phyloP scores from a whole-genome alignment of 1,139 yeast genomes.

The Chernovozyma aurita region DNA sequence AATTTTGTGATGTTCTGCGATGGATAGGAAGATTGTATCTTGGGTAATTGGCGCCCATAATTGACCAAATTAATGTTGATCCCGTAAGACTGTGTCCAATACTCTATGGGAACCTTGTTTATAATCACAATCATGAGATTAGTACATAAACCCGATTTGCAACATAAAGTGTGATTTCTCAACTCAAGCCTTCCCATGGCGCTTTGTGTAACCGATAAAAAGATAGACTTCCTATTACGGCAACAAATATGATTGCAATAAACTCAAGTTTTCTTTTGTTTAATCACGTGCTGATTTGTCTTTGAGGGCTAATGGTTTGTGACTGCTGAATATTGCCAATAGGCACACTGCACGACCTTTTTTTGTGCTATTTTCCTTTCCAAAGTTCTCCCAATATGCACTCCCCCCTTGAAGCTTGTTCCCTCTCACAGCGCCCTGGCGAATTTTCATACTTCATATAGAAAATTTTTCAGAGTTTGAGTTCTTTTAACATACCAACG shows the following conservation, averaged over 20 bases:
- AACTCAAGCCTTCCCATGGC: too few relatives aligned
- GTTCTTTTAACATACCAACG: conserved; percentile 12
- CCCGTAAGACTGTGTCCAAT: too few relatives aligned
- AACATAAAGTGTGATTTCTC: too few relatives aligned
- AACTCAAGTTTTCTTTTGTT: too few relatives aligned
- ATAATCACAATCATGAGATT: too few relatives aligned
- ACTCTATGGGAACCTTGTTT: too few relatives aligned
- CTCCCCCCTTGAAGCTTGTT: background rate
- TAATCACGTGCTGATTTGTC: background rate
- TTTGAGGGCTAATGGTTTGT: background rate
- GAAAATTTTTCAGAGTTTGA: conserved; percentile 11
- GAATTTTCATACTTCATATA: conserved; percentile 6
- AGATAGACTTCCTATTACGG: too few relatives aligned
- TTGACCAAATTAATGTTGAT: background rate
- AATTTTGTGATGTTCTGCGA: conserved; percentile 7
- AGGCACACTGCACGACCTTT: conserved; percentile 1
- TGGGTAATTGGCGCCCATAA: conserved; percentile 2
- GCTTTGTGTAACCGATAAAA: too few relatives aligned
- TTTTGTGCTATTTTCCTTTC: background rate
- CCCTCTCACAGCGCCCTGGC: conserved; percentile 3
- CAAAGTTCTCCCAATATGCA: conserved; percentile 1
- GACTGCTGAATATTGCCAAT: conserved; percentile 4
- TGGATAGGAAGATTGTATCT: conserved; percentile 9
- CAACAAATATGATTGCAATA: too few relatives aligned
- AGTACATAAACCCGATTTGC: too few relatives aligned